Conservation (phyloP, 768 basidiomycete genomes). For the Kwoniella sp. region DNA sequence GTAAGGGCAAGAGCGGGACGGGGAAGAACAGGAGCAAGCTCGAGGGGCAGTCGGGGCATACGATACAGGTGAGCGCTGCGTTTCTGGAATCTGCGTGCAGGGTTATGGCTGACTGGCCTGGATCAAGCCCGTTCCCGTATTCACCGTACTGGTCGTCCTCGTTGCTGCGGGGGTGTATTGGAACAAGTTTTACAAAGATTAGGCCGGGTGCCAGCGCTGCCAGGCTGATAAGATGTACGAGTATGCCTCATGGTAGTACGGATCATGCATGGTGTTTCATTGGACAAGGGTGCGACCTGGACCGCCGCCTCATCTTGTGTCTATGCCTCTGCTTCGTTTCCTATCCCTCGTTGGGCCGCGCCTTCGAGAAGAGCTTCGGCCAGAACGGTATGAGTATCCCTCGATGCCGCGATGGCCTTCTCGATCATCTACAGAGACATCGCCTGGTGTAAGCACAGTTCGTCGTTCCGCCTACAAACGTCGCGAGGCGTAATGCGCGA, state of each 20-base stretch:
- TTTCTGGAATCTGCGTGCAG: too few relatives aligned
- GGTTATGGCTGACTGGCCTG: slow-evolving; percentile 2
- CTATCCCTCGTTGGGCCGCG: slow-evolving; percentile 9
- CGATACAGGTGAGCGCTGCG: too few relatives aligned
- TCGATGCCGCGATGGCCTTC: slow-evolving; percentile 14
- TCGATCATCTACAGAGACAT: slow-evolving; percentile 25
- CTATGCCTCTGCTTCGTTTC: background rate
- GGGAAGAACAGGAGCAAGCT: slow-evolving; percentile 2
- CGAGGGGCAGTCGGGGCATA: too few relatives aligned
- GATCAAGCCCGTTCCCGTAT: slow-evolving; percentile 28
- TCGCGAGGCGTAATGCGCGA: too few relatives aligned
- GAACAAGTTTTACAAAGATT: slow-evolving; percentile 27
- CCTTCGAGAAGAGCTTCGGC: slow-evolving; percentile 27
- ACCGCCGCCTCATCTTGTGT: too few relatives aligned
- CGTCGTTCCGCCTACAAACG: too few relatives aligned
- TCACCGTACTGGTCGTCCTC: slow-evolving; percentile 35
- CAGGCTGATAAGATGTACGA: too few relatives aligned
- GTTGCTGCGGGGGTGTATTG: slow-evolving; percentile 37
- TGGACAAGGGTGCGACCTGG: too few relatives aligned
- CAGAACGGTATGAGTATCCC: slow-evolving; percentile 25
- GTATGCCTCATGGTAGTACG: too few relatives aligned
- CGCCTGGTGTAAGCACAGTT: too few relatives aligned
- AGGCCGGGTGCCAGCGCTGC: background rate
- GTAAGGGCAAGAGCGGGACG: background rate
- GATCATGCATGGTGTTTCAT: too few relatives aligned